phyloP scores from a whole-genome alignment of 2,329 filamentous ascomycete genomes.

The Metarhizium guizhouense region DNA sequence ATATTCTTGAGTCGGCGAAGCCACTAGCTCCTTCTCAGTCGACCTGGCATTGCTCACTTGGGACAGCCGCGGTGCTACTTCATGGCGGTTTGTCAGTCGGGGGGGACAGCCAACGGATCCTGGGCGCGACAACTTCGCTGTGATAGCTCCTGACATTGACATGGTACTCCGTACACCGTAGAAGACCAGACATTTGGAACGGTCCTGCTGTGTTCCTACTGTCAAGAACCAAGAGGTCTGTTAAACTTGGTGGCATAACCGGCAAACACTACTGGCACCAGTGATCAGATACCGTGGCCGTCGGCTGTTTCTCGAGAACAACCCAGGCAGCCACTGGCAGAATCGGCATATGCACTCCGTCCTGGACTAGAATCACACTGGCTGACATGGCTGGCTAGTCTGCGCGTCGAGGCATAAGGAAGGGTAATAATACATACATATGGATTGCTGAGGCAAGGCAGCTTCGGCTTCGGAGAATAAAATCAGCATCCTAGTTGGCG shows the following conservation, averaged over 20 bases:
- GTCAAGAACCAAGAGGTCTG: background rate
- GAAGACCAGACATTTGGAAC: too few relatives aligned
- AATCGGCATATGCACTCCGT: background rate
- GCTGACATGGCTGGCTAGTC: background rate
- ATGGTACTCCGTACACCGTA: too few relatives aligned
- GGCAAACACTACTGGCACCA: background rate
- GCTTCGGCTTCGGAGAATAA: constrained; percentile 5
- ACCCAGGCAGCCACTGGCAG: background rate
- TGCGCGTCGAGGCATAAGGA: background rate
- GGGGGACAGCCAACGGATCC: too few relatives aligned
- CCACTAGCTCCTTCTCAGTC: background rate
- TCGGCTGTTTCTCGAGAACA: background rate
- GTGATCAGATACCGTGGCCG: background rate
- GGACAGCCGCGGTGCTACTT: background rate
- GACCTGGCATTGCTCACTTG: background rate
- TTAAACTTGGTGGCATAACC: background rate
- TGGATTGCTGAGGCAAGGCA: background rate
- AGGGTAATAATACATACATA: background rate
- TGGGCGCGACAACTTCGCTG: too few relatives aligned
- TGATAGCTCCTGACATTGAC: too few relatives aligned
- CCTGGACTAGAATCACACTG: background rate
- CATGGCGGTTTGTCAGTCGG: background rate
- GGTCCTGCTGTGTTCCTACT: too few relatives aligned
- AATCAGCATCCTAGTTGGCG: background rate
- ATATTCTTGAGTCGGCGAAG: background rate